Conservation (phyloP, 2,329 filamentous ascomycete species). For the Aspergillus sp. region DNA sequence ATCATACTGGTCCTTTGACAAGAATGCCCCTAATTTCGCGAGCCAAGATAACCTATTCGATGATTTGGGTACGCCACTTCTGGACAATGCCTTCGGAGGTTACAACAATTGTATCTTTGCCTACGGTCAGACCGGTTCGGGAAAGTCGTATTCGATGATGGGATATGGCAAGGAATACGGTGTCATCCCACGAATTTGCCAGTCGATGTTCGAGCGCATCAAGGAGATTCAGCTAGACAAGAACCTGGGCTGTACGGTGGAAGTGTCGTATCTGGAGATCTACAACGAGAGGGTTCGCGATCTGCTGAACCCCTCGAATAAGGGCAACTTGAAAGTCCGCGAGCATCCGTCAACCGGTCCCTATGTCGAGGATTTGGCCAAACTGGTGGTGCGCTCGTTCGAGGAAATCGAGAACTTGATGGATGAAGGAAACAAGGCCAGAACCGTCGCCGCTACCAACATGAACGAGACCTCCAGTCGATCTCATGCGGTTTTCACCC, state of each 20-base stretch:
- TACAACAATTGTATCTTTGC: constrained; percentile 99
- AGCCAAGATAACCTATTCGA: constrained; percentile 86
- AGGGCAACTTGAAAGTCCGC: constrained; percentile 93
- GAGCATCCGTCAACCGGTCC: constrained; percentile 97
- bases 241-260: constrained; percentile 83
- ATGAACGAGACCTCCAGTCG: constrained; percentile 99
- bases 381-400: constrained; percentile 89
- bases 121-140: constrained; percentile 96
- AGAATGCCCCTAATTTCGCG: constrained; percentile 76
- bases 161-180: constrained; percentile 94
- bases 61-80: constrained; percentile 82
- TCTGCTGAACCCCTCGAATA: constrained; percentile 89
- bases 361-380: constrained; percentile 96
- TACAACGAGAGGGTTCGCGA: constrained; percentile 98
- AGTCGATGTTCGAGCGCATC: constrained; percentile 95
- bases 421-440: constrained; percentile 98
- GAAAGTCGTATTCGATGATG: constrained; percentile 99
- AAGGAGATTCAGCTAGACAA: constrained; percentile 68
- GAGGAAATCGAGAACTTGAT: constrained; percentile 95
- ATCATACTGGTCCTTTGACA: constrained; percentile 97
- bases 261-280: constrained; percentile 98
- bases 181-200: constrained; percentile 95
- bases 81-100: constrained; percentile 97
- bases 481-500: constrained; percentile 96
- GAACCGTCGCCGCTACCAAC: constrained; percentile 96